phyloP scores from a whole-genome alignment of 2,329 filamentous ascomycete genomes.

The Gyromitra esculenta region DNA sequence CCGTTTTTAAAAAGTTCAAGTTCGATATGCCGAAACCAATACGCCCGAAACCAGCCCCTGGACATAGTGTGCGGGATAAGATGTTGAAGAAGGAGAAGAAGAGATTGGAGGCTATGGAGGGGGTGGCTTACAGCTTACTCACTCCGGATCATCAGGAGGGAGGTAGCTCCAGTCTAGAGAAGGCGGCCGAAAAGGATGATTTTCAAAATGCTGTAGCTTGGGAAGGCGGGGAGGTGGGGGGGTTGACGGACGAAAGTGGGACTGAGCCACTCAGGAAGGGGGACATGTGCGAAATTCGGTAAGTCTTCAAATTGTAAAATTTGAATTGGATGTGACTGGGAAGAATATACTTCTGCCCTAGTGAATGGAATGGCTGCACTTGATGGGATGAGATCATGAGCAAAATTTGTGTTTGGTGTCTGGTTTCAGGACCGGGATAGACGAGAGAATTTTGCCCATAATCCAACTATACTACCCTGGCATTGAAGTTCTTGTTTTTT shows the following conservation, averaged over 20 bases:
- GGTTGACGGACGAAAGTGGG: constrained; percentile 46
- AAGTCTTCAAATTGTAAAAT: constrained; percentile 16
- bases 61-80: constrained; percentile 11
- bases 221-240: constrained; percentile 39
- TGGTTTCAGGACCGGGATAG: neutral
- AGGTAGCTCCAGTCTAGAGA: constrained; percentile 6
- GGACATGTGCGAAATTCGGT: constrained; percentile 54
- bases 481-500: too few species aligned
- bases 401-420: neutral
- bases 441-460: neutral
- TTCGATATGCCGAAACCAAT: neutral
- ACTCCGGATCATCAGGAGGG: constrained; percentile 2
- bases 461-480: neutral
- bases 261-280: constrained; percentile 46
- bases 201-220: constrained; percentile 18
- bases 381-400: too few species aligned
- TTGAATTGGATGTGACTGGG: neutral
- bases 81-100: constrained; percentile 18
- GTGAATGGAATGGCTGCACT: neutral
- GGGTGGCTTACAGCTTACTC: constrained; percentile 29
- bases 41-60: neutral
- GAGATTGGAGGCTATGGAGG: constrained; percentile 5
- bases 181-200: constrained; percentile 25
- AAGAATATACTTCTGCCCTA: neutral
- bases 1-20: neutral